Evolutionary conservation across 1,284 basidiomycete genomes (phyloP), one percentile per base, ranked within the genome.

Genomic region (Coniophora puteana): DNA sequence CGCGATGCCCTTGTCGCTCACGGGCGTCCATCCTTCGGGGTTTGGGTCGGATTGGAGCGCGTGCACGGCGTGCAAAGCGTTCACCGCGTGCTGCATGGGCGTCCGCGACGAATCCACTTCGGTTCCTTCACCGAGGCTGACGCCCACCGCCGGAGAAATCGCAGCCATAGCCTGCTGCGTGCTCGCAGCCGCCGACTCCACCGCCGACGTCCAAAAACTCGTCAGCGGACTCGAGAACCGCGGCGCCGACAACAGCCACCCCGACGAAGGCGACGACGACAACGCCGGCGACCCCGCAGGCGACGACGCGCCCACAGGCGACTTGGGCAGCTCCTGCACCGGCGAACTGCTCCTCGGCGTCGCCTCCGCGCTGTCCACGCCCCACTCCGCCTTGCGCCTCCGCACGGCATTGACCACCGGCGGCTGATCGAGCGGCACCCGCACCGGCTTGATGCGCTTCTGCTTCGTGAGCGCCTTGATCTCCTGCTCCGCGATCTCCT

Each of bases 371-470:
- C 31, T 63, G 36, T 71, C 67, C 7, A 65, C 70, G 44, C 70
- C 72, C 83, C 81, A 84, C 47, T 88, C 85, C 21, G 75, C 80
- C 38, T 72, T 73, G 26, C 83, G 71, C 50, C 74, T 71, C 27
- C 88, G 76, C 41, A 91, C 78, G 28, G 78, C 80, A 36, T 83
- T 73, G 42, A 91, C 64, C 0, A 89, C 89, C 1, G 90, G 88
- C 0, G 91, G 92, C 50, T 93, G 91, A 59, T 98, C 95, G 13
- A 99, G 74, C 1, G 96, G 93, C 30, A 95, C 83, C 13, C 94
- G 79, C 8, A 74, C 71, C 8, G 93, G 91, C 59, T 92, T 92
- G 33, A 91, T 72, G 4, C 96, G 80, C 66, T 95, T 97, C 67
- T 83, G 79, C 58, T 84, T 89, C 53, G 78, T 75, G 29, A 97